Base-by-base conservation (phyloP, 176 grass and related monocot species). In the Lolium multiflorum region DNA sequence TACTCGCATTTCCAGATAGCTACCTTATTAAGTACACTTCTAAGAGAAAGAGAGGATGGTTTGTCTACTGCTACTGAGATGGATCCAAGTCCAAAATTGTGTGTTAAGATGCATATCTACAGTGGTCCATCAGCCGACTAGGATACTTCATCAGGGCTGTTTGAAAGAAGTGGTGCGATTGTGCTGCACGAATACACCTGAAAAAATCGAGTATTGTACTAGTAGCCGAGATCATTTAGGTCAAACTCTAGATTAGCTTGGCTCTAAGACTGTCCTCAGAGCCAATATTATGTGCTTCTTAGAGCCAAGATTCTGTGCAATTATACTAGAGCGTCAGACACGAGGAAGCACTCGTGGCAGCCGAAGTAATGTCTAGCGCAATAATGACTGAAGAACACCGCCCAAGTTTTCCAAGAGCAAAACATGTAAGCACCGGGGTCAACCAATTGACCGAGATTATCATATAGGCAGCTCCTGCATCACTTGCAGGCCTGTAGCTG, bases 201-300 rank as follows among this genome's bases (percentile, higher is more conserved):
- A 63, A 69, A 28, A 65, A 18, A 15, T 1, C 28, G 18, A 74
- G 48, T 83, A 91, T 57, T 84, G 47, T 21, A 56, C 35, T 71
- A 46, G 14, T 62, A 48, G 14, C 17, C 25, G 12, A 26, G 16
- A 47, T 73, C 12, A 3, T 83, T 37, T 80, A 80, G 80, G 84
- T 87, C 80, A 84, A 87, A 80, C 67, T 80, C 54, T 84, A 79
- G 81, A 87, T 84, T 74, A 83, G 38, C 66, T 26, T 84, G 89
- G 74, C 66, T 78, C 78, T 87, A 76, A 52, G 75, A 17, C 31
- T 0, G 28, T 87, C 47, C 81, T 91, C 68, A 84, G 76, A 76
- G 81, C 57, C 85, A 87, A 59, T 12, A 49, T 66, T 86, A 21
- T 44, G 83, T 13, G 69, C 31, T 15, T 16, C 81, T 87, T 76